A percentile compares a stretch with the other conserved stretches of the same genome.
phyloP scores from a whole-genome alignment of 2,329 filamentous ascomycete genomes.

The Phialophora expanda region DNA sequence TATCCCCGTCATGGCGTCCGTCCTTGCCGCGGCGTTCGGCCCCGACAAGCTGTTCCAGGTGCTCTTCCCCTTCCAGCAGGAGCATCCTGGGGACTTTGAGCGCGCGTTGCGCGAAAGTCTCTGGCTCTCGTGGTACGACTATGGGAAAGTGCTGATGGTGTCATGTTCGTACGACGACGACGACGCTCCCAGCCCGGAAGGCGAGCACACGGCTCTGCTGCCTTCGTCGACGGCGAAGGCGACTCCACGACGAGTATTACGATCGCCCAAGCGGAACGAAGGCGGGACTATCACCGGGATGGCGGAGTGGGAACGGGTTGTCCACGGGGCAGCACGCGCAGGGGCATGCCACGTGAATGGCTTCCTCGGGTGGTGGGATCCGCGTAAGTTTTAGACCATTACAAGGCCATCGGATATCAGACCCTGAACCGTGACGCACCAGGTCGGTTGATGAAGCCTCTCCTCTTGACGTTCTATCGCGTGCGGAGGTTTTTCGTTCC shows the following conservation, averaged over 20 bases:
- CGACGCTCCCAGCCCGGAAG: background rate
- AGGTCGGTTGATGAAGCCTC: conserved; percentile 20
- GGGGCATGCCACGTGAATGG: conserved; percentile 18
- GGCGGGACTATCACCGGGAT: conserved; percentile 27
- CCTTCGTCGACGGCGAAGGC: background rate
- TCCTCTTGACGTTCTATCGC: conserved; percentile 14
- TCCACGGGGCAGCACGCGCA: background rate
- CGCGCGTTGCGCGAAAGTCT: conserved; percentile 22
- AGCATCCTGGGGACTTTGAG: conserved; percentile 27
- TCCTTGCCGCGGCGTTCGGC: conserved; percentile 30
- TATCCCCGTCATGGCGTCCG: conserved; percentile 29
- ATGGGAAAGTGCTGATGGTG: conserved; percentile 27
- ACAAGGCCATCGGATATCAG: background rate
- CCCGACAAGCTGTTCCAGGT: conserved; percentile 24
- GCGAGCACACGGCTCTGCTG: background rate
- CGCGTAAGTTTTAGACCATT: conserved; percentile 22
- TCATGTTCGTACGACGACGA: conserved; percentile 6
- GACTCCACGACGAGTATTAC: background rate
- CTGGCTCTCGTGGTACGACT: conserved; percentile 27
- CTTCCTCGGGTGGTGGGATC: conserved; percentile 32
- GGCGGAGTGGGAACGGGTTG: conserved; percentile 27
- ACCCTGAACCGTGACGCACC: background rate
- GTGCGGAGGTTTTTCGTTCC: conserved; percentile 10
- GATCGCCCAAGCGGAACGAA: background rate
- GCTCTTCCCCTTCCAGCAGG: conserved; percentile 27